Evolutionary conservation across 257 asterid genomes (phyloP).

Genomic region (Cynanchum wilfordii): DNA sequence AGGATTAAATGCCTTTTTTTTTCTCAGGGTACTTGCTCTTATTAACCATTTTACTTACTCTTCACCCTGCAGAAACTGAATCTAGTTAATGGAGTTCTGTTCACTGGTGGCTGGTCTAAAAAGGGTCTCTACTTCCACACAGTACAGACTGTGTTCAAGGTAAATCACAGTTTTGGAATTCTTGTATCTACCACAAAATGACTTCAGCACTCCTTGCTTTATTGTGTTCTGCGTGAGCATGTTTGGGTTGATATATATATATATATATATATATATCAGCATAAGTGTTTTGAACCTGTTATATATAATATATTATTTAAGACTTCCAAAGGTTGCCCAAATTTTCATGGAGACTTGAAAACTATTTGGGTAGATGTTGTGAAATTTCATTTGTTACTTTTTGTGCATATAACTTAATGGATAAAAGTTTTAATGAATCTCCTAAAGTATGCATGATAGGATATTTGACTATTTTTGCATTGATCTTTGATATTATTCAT

Average conservation of each 20-base stretch:
- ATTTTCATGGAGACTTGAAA: not conserved
- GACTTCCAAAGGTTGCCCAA: not conserved
- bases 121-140: conserved; percentile 60
- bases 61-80: conserved; percentile 82
- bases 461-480: not conserved
- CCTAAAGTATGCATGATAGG: not conserved
- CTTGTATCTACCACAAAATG: not conserved
- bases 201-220: not conserved
- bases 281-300: not conserved
- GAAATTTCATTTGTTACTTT: not conserved
- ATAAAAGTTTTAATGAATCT: not conserved
- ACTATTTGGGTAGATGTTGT: not conserved
- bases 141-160: conserved; percentile 69
- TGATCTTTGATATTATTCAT: not conserved
- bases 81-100: conserved; percentile 82
- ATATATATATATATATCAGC: not conserved
- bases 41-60: conserved; percentile 19
- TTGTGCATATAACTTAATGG: not conserved
- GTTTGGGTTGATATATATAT: not conserved
- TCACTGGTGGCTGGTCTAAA: conserved; percentile 90
- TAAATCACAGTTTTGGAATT: conserved; percentile 20
- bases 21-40: conserved; percentile 12
- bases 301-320: not conserved
- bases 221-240: not conserved
- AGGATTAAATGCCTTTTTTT: not conserved